Base-by-base conservation (phyloP, 106 monocot genomes). In the Apostasia ramifera region DNA sequence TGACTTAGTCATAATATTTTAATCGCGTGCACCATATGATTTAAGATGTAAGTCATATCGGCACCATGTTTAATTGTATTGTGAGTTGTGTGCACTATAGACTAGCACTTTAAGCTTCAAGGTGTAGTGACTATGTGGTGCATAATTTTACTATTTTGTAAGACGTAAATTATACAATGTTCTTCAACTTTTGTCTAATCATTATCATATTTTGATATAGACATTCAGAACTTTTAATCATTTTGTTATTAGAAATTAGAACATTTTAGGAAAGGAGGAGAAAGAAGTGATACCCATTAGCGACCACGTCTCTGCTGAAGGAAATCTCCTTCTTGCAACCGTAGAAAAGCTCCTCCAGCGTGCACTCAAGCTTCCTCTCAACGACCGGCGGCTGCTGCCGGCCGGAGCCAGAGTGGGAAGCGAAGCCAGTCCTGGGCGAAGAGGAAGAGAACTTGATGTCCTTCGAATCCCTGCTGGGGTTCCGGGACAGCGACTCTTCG, bases 361-460 rank as follows among this genome's bases (percentile, higher is more conserved):
- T 81, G 82, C 90, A 91, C 81, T 91, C 90, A 8, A 91, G 81
- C 77, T 79, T 86, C 71, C 59, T 68, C 76, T 86, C 83, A 37
- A 73, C 47, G 3, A 83, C 76, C 61, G 86, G 83, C 1, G 84
- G 79, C 71, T 86, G 79, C 63, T 76, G 15, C 47, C 47, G 26
- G 4, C 47, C 7, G 3, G 65, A 26, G 42, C 47, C 26, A 9
- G 64, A 65, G 11, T 47, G 11, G 37, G 65, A 65, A 65, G 37
- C 13, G 12, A 65, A 65, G 65, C 65, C 15, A 2, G 65, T 3
- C 37, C 12, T 65, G 0, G 47, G 65, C 13, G 65, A 65, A 65
- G 65, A 47, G 11, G 47, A 5, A 1, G 65, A 14, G 47, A 15
- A 37, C 6, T 48, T 46, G 8, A 8, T 47, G 37, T 65, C 65